These are phyloP conservation scores for Eucalyptus viminalis DNA, from an alignment of 345 rosid genomes.

Conservation along the genomic window DNA sequence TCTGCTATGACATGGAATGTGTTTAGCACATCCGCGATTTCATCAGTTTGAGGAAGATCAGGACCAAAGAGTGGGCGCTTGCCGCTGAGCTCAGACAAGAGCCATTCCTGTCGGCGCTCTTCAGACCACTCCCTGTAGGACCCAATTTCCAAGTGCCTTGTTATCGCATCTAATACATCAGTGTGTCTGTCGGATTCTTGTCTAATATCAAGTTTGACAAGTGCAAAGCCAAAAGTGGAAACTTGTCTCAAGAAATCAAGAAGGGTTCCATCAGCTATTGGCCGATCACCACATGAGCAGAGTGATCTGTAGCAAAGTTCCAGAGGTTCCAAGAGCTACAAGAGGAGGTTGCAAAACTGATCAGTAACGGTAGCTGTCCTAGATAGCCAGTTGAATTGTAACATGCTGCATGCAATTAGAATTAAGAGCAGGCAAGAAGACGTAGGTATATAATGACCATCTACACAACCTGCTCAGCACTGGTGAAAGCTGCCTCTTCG, in stretches of 20 bases:
- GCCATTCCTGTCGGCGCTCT: conserved; percentile 78
- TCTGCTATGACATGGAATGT: conserved; percentile 79
- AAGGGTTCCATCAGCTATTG: conserved; percentile 98
- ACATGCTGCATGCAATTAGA: background rate
- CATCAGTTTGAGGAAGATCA: conserved; percentile 92
- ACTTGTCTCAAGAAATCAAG: conserved; percentile 98
- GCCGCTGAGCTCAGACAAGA: conserved; percentile 77
- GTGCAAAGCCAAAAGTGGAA: conserved; percentile 93
- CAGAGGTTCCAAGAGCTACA: conserved; percentile 93
- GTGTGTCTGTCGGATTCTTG: conserved; percentile 98
- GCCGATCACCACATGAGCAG: conserved; percentile 79
- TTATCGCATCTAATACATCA: conserved; percentile 90
- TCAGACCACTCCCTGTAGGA: conserved; percentile 94
- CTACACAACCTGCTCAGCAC: conserved; percentile 37
- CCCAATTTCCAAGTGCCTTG: conserved; percentile 75
- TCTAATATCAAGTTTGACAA: conserved; percentile 89
- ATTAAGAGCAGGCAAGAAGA: background rate
- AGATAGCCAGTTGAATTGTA: background rate
- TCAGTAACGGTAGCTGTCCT: background rate
- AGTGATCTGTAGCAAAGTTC: conserved; percentile 94
- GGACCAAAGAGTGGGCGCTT: conserved; percentile 92
- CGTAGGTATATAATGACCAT: background rate
- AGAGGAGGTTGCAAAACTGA: background rate
- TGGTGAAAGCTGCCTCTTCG: conserved; percentile 37
- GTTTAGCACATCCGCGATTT: conserved; percentile 80